Conservation (phyloP, 768 basidiomycete species). For the Cyclocybe aegerita region DNA sequence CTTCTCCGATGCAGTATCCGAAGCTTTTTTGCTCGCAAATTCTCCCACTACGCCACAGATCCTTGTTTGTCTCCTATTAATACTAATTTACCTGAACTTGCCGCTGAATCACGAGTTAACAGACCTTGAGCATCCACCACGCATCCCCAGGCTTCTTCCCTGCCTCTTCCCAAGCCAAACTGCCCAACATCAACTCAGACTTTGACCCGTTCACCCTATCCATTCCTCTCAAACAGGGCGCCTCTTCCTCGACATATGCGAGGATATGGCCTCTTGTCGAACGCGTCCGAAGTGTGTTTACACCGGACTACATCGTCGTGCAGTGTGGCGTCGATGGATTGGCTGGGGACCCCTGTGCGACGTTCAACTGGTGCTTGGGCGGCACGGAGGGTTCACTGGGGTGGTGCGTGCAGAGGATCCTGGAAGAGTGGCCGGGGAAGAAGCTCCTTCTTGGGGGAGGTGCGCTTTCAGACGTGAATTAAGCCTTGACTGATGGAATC, state of each 20-base stretch:
- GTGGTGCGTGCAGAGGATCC: conserved; percentile 58
- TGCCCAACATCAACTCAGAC: conserved; percentile 36
- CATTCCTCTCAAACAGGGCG: conserved; percentile 73
- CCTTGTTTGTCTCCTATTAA: conserved; percentile 33
- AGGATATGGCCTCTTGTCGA: conserved; percentile 69
- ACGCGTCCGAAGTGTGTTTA: conserved; percentile 54
- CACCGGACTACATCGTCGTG: conserved; percentile 76
- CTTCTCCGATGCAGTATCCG: conserved; percentile 85
- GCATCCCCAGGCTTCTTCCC: conserved; percentile 85
- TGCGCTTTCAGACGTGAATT: conserved; percentile 20
- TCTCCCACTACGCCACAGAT: conserved; percentile 40
- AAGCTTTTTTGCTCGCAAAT: conserved; percentile 58
- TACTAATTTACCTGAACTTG: neutral
- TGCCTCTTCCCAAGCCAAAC: conserved; percentile 44
- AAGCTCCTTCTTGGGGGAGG: conserved; percentile 80
- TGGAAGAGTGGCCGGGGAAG: conserved; percentile 56
- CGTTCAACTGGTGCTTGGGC: conserved; percentile 71
- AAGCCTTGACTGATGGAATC: too few species aligned
- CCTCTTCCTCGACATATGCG: conserved; percentile 60
- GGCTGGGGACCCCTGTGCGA: conserved; percentile 77
- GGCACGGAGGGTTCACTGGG: conserved; percentile 60
- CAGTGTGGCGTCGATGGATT: conserved; percentile 90
- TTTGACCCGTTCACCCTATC: conserved; percentile 75
- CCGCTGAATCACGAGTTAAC: neutral
- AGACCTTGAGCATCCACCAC: conserved; percentile 88